Conservation (phyloP, 495 filamentous ascomycete genomes). For the Umbilicaria muhlenbergii region DNA sequence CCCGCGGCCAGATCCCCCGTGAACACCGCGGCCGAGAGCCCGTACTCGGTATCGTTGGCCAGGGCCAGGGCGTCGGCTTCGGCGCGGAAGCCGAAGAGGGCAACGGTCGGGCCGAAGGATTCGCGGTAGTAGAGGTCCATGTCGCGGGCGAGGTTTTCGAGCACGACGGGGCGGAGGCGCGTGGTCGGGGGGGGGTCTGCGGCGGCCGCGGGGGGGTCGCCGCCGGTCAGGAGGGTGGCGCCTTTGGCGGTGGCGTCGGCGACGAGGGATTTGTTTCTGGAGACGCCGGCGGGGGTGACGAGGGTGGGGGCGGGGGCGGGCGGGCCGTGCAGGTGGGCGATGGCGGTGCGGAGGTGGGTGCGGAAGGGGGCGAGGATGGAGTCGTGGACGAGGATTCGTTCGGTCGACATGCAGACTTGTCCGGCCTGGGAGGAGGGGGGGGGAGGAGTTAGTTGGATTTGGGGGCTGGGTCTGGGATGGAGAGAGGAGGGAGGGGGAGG, state of each 20-base stretch:
- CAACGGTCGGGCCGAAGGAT: slow-evolving; percentile 69
- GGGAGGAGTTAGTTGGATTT: not conserved
- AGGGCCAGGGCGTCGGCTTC: slow-evolving; percentile 32
- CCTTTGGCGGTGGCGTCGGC: slow-evolving; percentile 52
- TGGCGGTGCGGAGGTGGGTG: slow-evolving; percentile 27
- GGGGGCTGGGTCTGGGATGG: not conserved
- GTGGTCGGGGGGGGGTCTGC: slow-evolving; percentile 24
- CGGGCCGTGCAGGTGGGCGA: slow-evolving; percentile 32
- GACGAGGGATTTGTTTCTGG: slow-evolving; percentile 53
- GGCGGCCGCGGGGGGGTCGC: slow-evolving; percentile 38
- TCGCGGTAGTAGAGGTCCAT: slow-evolving; percentile 78
- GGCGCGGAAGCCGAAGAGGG: slow-evolving; percentile 28
- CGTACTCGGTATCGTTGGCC: slow-evolving; percentile 39
- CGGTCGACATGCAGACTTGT: slow-evolving; percentile 87
- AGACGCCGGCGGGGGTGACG: slow-evolving; percentile 41
- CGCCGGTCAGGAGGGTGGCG: slow-evolving; percentile 47
- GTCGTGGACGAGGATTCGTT: slow-evolving; percentile 71
- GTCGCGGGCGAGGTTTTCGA: slow-evolving; percentile 51
- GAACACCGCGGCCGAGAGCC: slow-evolving; percentile 31
- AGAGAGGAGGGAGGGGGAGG: not conserved
- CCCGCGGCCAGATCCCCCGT: slow-evolving; percentile 32
- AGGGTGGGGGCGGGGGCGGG: slow-evolving; percentile 39
- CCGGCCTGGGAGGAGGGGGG: slow-evolving; percentile 36
- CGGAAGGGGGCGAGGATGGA: slow-evolving; percentile 47
- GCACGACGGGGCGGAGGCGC: slow-evolving; percentile 54